Conservation (phyloP, 169 alveolate genomes). For the Plasmodium vinckei region DNA sequence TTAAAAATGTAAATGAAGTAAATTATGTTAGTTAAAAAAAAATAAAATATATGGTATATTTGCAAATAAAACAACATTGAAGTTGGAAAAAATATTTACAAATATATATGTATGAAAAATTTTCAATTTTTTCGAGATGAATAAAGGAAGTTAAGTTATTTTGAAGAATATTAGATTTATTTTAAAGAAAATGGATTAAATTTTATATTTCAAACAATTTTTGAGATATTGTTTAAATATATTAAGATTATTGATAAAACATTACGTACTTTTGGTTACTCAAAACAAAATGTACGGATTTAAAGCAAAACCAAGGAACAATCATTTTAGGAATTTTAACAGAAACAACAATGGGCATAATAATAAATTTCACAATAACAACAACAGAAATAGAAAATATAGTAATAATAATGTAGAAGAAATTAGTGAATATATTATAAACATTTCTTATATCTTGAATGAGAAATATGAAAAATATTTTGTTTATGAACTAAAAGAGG, state of each 20-base stretch:
- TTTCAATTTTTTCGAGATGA: no score
- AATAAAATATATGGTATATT: no score
- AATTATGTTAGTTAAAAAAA: no score
- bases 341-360: not conserved
- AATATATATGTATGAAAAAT: no score
- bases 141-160: no score
- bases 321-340: constrained; percentile 18
- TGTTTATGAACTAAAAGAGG: constrained; percentile 62
- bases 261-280: not conserved
- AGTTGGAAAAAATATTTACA: no score
- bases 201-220: not conserved
- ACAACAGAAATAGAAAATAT: not conserved
- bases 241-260: no score
- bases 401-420: constrained; percentile 21
- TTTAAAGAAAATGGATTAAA: not conserved
- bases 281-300: constrained; percentile 58
- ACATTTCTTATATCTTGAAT: constrained; percentile 66
- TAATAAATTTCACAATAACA: not conserved
- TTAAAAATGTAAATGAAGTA: no score
- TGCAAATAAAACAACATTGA: no score
- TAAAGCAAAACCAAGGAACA: constrained; percentile 18
- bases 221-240: no score
- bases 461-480: constrained; percentile 75
- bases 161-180: not conserved
- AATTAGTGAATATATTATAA: constrained; percentile 39